phyloP scores from a whole-genome alignment of 306 rosid species.

The Fragaria ananassa region DNA sequence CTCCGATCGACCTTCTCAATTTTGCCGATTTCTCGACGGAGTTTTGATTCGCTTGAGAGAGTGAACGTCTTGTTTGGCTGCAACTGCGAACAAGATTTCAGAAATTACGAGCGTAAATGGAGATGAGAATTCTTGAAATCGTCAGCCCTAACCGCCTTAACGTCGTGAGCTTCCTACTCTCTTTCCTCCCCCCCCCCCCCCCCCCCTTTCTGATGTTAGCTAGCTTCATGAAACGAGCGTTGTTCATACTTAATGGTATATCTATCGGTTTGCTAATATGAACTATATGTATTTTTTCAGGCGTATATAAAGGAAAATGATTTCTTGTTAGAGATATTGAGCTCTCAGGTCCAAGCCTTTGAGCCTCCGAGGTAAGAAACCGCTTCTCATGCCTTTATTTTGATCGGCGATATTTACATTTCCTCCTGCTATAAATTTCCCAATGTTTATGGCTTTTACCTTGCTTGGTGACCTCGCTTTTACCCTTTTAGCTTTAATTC shows the following conservation, averaged over 20 bases:
- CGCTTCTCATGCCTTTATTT: background rate
- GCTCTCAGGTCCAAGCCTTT: background rate
- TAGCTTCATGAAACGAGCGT: background rate
- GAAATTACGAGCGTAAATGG: background rate
- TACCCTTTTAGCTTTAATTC: slow-evolving; percentile 16
- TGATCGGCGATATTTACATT: background rate
- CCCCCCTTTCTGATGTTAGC: background rate
- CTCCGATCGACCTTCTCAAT: slow-evolving; percentile 1
- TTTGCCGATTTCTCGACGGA: background rate
- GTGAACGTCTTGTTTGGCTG: slow-evolving; percentile 26
- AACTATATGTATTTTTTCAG: slow-evolving; percentile 12
- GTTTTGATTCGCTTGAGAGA: background rate
- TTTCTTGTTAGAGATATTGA: slow-evolving; percentile 18
- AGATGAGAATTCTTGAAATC: slow-evolving; percentile 16
- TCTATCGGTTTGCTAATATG: background rate
- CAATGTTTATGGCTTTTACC: too few species aligned
- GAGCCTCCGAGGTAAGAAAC: slow-evolving; percentile 10
- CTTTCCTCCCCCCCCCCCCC: accelerated
- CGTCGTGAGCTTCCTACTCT: background rate
- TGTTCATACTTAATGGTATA: background rate
- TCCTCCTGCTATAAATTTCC: background rate
- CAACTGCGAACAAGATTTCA: background rate
- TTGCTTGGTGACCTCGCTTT: slow-evolving; percentile 7
- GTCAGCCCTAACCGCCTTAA: slow-evolving; percentile 21
- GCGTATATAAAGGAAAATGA: background rate